Conservation (phyloP, 352 stramenopile species). For the Globisporangium alternatum region DNA sequence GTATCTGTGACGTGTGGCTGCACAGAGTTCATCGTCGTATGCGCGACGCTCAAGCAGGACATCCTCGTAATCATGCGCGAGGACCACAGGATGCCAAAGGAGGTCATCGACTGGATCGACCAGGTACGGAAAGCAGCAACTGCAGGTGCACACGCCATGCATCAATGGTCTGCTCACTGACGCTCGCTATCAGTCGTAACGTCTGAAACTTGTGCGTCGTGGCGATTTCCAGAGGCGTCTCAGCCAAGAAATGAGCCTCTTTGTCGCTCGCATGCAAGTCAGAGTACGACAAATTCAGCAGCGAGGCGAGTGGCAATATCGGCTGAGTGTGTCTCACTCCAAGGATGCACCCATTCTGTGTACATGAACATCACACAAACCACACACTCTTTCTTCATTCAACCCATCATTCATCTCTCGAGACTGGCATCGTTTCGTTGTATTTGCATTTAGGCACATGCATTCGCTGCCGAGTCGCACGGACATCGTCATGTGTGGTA, state of each 20-base stretch:
- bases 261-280: too few species aligned
- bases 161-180: not conserved
- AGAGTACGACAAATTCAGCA: too few species aligned
- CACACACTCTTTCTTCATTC: not conserved
- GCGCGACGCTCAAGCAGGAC: slow-evolving; percentile 68
- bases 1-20: not conserved
- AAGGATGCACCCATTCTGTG: too few species aligned
- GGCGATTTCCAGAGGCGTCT: too few species aligned
- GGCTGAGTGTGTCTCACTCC: too few species aligned
- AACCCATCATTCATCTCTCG: not conserved
- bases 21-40: slow-evolving; percentile 80
- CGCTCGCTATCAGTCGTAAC: not conserved
- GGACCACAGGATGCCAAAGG: slow-evolving; percentile 73
- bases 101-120: slow-evolving; percentile 75
- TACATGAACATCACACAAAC: too few species aligned
- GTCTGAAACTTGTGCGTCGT: too few species aligned
- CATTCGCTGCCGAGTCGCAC: not conserved
- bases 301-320: too few species aligned
- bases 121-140: slow-evolving; percentile 21
- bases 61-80: slow-evolving; percentile 61
- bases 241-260: too few species aligned
- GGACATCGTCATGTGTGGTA: not conserved
- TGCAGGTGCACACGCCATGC: not conserved
- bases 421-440: not conserved
- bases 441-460: slow-evolving; percentile 3